Evolutionary conservation across 2,329 filamentous ascomycete genomes (phyloP), one percentile per base, ranked within the genome.

Genomic region (Microdochium bolleyi): DNA sequence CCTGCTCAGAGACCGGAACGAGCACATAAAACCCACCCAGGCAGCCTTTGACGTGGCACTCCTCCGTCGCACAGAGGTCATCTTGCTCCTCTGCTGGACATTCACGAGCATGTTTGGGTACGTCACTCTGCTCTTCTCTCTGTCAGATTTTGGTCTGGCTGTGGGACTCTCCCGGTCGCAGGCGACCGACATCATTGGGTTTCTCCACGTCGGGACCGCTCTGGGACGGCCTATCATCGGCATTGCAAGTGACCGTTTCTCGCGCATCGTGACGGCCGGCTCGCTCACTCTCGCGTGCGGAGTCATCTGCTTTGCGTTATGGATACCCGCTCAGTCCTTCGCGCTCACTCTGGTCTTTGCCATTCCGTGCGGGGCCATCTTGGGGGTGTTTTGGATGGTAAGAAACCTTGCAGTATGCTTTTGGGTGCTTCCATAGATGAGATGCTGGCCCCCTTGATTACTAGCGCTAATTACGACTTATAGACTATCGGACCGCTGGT

Each of bases 1-100:
- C 3, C 57, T 75, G 2, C 56, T 69, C 50, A n/a, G 48, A 54
- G 25, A 49, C 24, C 30, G 30, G 30, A 34, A 34, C 30, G 8
- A 34, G 30, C 30, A 34, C 30, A 14, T 34, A 8, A 34, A 14
- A 14, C 30, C 30, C 30, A 34, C 30, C 14, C 30, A 34, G 30
- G 30, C 30, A 8, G 30, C 30, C 30, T 34, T 34, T 14, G 30
- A 34, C 30, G 30, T 34, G 30, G 30, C 14, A 14, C 30, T 34
- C 8, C 30, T 34, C 30, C 14, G 30, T 34, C 30, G 30, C 30
- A 34, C 30, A 34, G 30, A 34, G 14, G 30, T 34, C 30, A 34
- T 34, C 8, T 34, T 34, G 30, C 30, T 34, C 30, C 30, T 34
- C 30, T 34, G 30, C 30, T 34, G 30, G 30, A 34, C 30, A 8